These are phyloP conservation scores for Podaxis sp. DNA, from an alignment of 768 basidiomycete genomes.

Conservation along the genomic window DNA sequence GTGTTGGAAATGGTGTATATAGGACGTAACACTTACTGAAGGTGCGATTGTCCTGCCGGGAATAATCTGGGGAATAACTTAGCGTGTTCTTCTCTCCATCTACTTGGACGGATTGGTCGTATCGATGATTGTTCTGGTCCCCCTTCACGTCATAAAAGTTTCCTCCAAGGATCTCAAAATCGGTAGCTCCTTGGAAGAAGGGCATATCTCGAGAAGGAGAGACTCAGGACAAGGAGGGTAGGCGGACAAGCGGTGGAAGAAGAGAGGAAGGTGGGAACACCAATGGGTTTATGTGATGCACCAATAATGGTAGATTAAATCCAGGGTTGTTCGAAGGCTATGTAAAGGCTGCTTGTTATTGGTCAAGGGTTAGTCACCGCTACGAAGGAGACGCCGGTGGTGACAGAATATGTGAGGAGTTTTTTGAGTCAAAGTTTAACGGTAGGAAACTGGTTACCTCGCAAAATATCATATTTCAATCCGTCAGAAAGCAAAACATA, in stretches of 20 bases:
- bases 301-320: not conserved
- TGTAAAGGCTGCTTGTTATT: not conserved
- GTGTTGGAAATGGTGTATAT: not conserved
- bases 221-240: not conserved
- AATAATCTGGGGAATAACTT: not conserved
- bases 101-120: not conserved
- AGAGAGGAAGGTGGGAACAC: not conserved
- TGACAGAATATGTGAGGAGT: not conserved
- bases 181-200: slow-evolving; percentile 1
- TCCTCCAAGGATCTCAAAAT: slow-evolving; percentile 4
- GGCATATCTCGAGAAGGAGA: not conserved
- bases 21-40: not conserved
- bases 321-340: not conserved
- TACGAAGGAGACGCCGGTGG: not conserved
- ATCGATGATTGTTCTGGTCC: not conserved
- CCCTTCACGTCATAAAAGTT: not conserved
- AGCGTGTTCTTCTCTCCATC: not conserved
- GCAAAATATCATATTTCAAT: too few relatives aligned
- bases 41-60: not conserved
- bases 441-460: too few relatives aligned
- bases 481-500: too few relatives aligned
- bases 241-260: not conserved
- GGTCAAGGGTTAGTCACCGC: not conserved
- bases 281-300: not conserved
- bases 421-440: too few relatives aligned